Conservation (phyloP, 108 stramenopile species). For the Aurantiochytrium sp. region DNA sequence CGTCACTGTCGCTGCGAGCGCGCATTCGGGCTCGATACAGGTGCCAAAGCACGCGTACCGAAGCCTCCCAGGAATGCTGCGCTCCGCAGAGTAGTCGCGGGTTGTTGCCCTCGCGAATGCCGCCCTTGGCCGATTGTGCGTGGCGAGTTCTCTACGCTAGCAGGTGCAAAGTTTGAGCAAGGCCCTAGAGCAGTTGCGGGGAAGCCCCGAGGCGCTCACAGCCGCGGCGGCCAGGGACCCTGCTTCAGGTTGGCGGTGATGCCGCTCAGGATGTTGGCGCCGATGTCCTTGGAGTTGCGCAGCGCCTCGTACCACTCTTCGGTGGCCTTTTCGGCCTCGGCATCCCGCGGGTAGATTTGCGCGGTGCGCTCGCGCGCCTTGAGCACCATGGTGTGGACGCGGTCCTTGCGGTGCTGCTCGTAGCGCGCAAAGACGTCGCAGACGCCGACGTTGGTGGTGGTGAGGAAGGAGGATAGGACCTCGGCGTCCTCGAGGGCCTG, state of each 20-base stretch:
- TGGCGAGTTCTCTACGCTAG: too few relatives aligned
- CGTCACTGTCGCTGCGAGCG: too few relatives aligned
- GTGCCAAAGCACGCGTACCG: too few relatives aligned
- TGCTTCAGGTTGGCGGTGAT: constrained; percentile 22
- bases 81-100: too few relatives aligned
- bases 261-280: neutral
- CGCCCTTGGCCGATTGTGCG: too few relatives aligned
- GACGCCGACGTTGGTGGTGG: constrained; percentile 8
- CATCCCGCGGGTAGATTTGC: neutral
- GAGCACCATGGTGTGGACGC: constrained; percentile 30
- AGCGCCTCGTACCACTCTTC: neutral
- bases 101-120: too few relatives aligned
- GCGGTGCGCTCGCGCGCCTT: constrained; percentile 23
- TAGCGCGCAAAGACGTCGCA: neutral
- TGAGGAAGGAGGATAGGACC: constrained; percentile 6
- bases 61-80: too few relatives aligned
- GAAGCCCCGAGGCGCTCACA: too few relatives aligned
- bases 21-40: too few relatives aligned
- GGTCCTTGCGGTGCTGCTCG: constrained; percentile 3
- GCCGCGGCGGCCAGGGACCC: constrained; percentile 9
- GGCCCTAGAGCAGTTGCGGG: too few relatives aligned
- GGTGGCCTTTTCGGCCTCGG: neutral
- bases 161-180: too few relatives aligned
- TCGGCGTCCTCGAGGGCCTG: constrained; percentile 30
- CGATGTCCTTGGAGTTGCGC: neutral